Evolutionary conservation across 129 eudicot genomes (phyloP), one percentile per base, ranked within the genome.

Genomic region (Flaveria brownii): DNA sequence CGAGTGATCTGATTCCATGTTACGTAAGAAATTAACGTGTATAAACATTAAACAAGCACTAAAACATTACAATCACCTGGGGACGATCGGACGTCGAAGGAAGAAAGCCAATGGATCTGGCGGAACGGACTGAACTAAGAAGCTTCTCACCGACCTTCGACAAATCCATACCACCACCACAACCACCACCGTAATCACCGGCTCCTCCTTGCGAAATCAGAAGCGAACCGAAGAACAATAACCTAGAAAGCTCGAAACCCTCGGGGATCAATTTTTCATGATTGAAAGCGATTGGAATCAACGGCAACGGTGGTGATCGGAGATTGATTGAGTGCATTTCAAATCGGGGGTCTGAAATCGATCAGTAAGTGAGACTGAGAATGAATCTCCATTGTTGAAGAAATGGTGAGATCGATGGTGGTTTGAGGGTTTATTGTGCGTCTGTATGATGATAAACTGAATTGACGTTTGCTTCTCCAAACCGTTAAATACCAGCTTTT

Each of bases 111-210:
- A 90, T 75, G 62, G 97, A 85, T 78, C 96, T 83, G 17, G 98
- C 98, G 15, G 98, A 93, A 41, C 96, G 93, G 76, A 90, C 97
- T 61, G 98, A 91, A 59, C 90, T 94, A 36, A 86, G 73, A 72
- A 94, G 71, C 85, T 88, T 91, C 93, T 94, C 96, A 16, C 98
- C 96, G 70, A 91, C 91, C 81, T 87, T 91, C 12, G 96, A 88
- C 46, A 94, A 80, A 86, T 94, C 98, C 98, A 94, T 94, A 61
- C 74, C 84, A 61, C 10, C 71, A 52, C 62, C 79, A 57, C 39
- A 6, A 26, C 10, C 71, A 52, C 62, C 74, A 57, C 41, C 41
- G 41, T 50, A 23, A 70, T 43, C 73, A 28, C 36, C 61, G 87
- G 82, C 85, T 45, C 83, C 88, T 42, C 88, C 86, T 47, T 63